These are phyloP conservation scores for Metschnikowia bowlesiae DNA, from an alignment of 805 yeast species.

Conservation along the genomic window DNA sequence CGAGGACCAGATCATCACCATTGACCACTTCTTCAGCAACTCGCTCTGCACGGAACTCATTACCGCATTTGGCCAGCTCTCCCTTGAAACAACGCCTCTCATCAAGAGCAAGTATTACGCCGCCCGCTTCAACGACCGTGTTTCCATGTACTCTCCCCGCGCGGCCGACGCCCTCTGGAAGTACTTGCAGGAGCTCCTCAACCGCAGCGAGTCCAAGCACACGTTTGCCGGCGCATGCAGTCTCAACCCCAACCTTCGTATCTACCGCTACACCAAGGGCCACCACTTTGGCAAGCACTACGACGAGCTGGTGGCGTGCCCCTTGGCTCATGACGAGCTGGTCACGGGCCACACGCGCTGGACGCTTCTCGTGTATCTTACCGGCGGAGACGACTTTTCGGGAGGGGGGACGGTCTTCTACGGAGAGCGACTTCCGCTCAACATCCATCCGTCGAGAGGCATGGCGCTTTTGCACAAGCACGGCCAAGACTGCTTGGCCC, in stretches of 20 bases:
- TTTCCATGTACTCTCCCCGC: slow-evolving; percentile 33
- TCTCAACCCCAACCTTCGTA: slow-evolving; percentile 51
- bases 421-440: slow-evolving; percentile 24
- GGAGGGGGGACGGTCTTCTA: slow-evolving; percentile 63
- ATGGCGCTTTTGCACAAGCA: slow-evolving; percentile 60
- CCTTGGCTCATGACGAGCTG: slow-evolving; percentile 21
- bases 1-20: slow-evolving; percentile 36
- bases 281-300: slow-evolving; percentile 60
- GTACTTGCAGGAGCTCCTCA: slow-evolving; percentile 32
- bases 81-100: slow-evolving; percentile 45
- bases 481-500: slow-evolving; percentile 59
- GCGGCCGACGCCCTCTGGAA: slow-evolving; percentile 42
- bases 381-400: slow-evolving; percentile 50
- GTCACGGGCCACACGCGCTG: slow-evolving; percentile 45
- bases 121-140: slow-evolving; percentile 53
- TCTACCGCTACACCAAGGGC: slow-evolving; percentile 52
- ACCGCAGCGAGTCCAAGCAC: slow-evolving; percentile 20
- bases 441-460: slow-evolving; percentile 49
- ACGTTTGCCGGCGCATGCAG: slow-evolving; percentile 42
- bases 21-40: slow-evolving; percentile 35
- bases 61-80: slow-evolving; percentile 20
- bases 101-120: slow-evolving; percentile 51
- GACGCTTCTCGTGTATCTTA: slow-evolving; percentile 56
- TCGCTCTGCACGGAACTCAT: slow-evolving; percentile 40
- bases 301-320: slow-evolving; percentile 49